Conservation (phyloP, 2,329 filamentous ascomycete genomes). For the Ophiocordyceps polyrhachis-furcata region DNA sequence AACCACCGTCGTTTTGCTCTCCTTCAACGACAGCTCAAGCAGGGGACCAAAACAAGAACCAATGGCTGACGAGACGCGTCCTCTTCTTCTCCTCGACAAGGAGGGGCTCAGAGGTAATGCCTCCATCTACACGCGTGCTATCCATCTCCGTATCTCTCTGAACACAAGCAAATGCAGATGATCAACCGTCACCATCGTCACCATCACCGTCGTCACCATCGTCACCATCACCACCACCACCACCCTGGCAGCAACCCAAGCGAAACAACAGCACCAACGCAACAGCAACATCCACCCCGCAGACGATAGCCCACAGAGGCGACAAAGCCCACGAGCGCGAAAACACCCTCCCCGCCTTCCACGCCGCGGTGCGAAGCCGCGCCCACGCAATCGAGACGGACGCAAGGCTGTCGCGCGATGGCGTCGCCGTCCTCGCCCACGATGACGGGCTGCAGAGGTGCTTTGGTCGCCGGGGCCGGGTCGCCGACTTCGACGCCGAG, state of each 20-base stretch:
- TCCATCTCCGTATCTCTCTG: too few relatives aligned
- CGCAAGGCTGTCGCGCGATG: conserved; percentile 64
- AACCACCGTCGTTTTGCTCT: too few relatives aligned
- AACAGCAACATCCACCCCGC: conserved; percentile 26
- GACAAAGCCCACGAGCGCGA: conserved; percentile 66
- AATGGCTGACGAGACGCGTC: background rate
- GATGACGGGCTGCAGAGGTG: conserved; percentile 64
- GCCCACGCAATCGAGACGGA: conserved; percentile 79
- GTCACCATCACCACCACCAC: background rate
- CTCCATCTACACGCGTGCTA: background rate
- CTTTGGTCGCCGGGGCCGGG: conserved; percentile 54
- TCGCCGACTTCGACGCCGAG: conserved; percentile 60
- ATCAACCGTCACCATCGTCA: too few relatives aligned
- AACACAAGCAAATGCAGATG: too few relatives aligned
- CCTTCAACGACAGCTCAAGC: too few relatives aligned
- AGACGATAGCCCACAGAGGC: conserved; percentile 61
- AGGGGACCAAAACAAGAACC: too few relatives aligned
- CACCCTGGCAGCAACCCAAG: too few relatives aligned
- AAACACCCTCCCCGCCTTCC: conserved; percentile 69
- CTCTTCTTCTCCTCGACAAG: background rate
- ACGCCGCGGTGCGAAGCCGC: conserved; percentile 51
- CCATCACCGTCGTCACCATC: too few relatives aligned
- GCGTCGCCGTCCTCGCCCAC: conserved; percentile 71
- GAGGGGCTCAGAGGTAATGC: background rate
- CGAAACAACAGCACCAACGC: too few relatives aligned